Conservation (phyloP, 2,329 filamentous ascomycete species). For the Fusarium pseudoanthophilum region DNA sequence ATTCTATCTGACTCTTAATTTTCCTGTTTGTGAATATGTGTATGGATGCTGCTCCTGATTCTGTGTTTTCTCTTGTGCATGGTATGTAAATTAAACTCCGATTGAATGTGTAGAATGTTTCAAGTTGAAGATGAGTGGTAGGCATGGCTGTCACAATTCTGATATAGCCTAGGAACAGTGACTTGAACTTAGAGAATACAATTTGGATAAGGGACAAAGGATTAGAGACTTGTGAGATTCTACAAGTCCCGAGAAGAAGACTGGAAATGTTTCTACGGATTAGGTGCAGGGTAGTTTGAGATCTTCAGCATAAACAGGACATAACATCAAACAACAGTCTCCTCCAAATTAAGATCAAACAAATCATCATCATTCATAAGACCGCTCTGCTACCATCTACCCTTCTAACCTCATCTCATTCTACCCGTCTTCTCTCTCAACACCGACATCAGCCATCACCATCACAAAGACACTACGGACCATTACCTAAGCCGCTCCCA, state of each 20-base stretch:
- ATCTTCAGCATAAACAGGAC: neutral
- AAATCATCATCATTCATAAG: neutral
- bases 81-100: too few species aligned
- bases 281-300: neutral
- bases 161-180: rapidly evolving
- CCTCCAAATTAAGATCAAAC: neutral
- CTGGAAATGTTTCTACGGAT: too few species aligned
- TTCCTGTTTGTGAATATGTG: rapidly evolving
- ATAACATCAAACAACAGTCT: neutral
- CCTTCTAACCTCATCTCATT: neutral
- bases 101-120: too few species aligned
- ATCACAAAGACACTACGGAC: neutral
- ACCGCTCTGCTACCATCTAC: neutral
- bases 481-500: conserved; percentile 39
- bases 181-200: rapidly evolving
- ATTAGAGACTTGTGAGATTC: rapidly evolving
- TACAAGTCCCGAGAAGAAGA: neutral
- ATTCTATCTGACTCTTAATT: rapidly evolving
- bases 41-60: rapidly evolving
- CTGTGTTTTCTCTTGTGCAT: too few species aligned
- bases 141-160: rapidly evolving
- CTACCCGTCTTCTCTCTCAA: neutral
- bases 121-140: rapidly evolving
- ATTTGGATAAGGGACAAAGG: rapidly evolving
- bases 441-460: neutral